Conservation (phyloP, 768 basidiomycete genomes). For the Tylopilus sp. region DNA sequence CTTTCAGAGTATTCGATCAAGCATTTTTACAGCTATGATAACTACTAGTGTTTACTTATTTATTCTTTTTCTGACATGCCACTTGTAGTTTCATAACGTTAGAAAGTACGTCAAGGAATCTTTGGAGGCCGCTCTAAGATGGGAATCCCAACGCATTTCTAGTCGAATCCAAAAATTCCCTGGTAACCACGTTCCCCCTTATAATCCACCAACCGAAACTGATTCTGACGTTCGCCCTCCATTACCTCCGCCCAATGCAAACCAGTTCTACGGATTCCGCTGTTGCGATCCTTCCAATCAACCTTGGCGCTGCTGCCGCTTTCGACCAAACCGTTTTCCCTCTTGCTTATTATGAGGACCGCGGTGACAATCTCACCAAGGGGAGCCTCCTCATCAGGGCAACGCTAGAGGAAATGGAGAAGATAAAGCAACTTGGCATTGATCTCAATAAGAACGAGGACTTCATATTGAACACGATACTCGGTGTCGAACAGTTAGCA, state of each 20-base stretch:
- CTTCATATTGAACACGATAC: not conserved
- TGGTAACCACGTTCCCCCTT: too few relatives aligned
- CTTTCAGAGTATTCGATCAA: too few relatives aligned
- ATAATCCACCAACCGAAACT: not conserved
- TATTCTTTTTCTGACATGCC: too few relatives aligned
- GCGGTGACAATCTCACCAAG: not conserved
- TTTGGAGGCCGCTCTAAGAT: not conserved
- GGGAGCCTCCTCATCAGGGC: not conserved
- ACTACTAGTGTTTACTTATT: too few relatives aligned
- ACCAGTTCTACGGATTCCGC: not conserved
- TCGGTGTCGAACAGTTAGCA: not conserved
- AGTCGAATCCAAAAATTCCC: not conserved
- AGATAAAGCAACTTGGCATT: not conserved
- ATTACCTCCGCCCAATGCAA: not conserved
- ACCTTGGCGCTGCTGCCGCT: not conserved
- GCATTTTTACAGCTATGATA: too few relatives aligned
- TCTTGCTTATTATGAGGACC: not conserved
- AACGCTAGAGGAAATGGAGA: slow-evolving; percentile 6
- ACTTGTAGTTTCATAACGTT: too few relatives aligned
- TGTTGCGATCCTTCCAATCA: not conserved
- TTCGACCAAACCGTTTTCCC: slow-evolving; percentile 1
- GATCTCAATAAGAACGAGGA: not conserved
- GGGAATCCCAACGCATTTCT: not conserved
- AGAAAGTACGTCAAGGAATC: too few relatives aligned
- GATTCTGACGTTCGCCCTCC: not conserved